These are phyloP conservation scores for Aspergillus sp. DNA, from an alignment of 2,329 filamentous ascomycete species.

Conservation along the genomic window DNA sequence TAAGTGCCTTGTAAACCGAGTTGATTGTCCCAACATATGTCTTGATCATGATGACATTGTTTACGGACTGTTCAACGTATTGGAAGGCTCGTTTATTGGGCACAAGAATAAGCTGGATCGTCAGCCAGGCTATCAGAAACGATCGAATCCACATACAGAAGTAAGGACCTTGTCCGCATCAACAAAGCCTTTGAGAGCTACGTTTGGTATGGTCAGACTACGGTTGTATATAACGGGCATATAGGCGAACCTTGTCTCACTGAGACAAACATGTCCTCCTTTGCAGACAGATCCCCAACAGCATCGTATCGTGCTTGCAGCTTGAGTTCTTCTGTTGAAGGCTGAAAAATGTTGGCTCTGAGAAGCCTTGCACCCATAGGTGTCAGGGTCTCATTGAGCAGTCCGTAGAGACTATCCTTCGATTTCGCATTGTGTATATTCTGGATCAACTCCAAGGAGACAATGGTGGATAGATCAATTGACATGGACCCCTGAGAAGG, in stretches of 20 bases:
- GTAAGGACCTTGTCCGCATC: slow-evolving; percentile 82
- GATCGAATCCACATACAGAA: slow-evolving; percentile 53
- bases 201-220: slow-evolving; percentile 9
- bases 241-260: slow-evolving; percentile 64
- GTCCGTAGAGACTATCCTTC: slow-evolving; percentile 77
- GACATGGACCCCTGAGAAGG: slow-evolving; percentile 92
- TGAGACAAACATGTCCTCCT: slow-evolving; percentile 81
- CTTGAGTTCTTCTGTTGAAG: slow-evolving; percentile 71
- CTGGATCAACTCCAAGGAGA: slow-evolving; percentile 85
- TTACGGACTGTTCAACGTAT: slow-evolving; percentile 77
- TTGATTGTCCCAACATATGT: slow-evolving; percentile 71
- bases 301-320: slow-evolving; percentile 77
- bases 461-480: slow-evolving; percentile 86
- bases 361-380: slow-evolving; percentile 86
- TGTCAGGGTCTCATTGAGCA: slow-evolving; percentile 82
- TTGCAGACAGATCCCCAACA: slow-evolving; percentile 75
- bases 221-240: not conserved
- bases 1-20: slow-evolving; percentile 68
- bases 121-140: slow-evolving; percentile 17
- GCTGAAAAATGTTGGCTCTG: slow-evolving; percentile 83
- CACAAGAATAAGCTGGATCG: slow-evolving; percentile 70
- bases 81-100: slow-evolving; percentile 66
- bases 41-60: slow-evolving; percentile 84
- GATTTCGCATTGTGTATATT: slow-evolving; percentile 78
- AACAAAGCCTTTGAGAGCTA: slow-evolving; percentile 71